Evolutionary conservation across 805 yeast genomes (phyloP).

Genomic region (Candida pseudoglaebosa): DNA sequence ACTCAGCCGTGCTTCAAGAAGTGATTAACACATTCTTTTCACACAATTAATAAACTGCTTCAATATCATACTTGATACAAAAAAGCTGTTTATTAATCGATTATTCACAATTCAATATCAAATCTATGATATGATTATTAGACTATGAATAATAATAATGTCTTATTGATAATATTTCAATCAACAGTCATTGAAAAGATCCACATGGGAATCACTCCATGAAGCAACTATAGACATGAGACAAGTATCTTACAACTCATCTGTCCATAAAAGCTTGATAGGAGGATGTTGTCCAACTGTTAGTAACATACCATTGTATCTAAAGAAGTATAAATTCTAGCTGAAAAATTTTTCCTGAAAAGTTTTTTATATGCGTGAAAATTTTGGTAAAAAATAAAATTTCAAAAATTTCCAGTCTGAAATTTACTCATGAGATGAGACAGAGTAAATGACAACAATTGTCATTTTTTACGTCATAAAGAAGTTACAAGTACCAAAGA

Average conservation of each 20-base stretch:
- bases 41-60: neutral
- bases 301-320: slow-evolving; percentile 28
- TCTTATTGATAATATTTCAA: neutral
- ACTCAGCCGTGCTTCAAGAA: slow-evolving; percentile 45
- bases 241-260: slow-evolving; percentile 5
- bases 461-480: neutral
- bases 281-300: slow-evolving; percentile 24
- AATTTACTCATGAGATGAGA: slow-evolving; percentile 1
- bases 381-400: neutral
- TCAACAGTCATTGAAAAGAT: neutral
- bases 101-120: neutral
- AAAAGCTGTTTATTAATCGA: neutral
- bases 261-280: slow-evolving; percentile 12
- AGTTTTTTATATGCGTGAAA: neutral
- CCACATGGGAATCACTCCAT: slow-evolving; percentile 9
- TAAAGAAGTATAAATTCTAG: slow-evolving; percentile 4
- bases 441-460: neutral
- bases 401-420: neutral
- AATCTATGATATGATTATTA: neutral
- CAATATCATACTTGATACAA: neutral
- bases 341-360: neutral
- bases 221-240: slow-evolving; percentile 3
- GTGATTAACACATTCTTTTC: slow-evolving; percentile 20
- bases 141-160: neutral
- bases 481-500: neutral